Evolutionary conservation across 23 red algal genomes (phyloP).

Genomic region (Agarophyton chilense): DNA sequence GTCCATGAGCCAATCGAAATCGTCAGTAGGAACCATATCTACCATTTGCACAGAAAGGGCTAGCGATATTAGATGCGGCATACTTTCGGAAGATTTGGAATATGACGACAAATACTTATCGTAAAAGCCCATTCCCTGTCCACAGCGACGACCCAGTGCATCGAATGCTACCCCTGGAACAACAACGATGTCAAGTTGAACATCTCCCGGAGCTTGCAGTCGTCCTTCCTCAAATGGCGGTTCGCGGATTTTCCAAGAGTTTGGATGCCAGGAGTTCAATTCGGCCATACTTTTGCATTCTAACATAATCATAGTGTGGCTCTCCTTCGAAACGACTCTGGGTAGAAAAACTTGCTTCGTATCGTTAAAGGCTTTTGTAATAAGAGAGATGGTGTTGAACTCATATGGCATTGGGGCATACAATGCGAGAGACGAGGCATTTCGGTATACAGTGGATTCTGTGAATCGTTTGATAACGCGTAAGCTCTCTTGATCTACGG

Average conservation of each 20-base stretch:
- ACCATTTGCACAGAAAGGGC: conserved; percentile 63
- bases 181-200: conserved; percentile 81
- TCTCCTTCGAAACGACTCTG: conserved; percentile 38
- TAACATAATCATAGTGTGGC: conserved; percentile 31
- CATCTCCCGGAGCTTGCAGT: conserved; percentile 37
- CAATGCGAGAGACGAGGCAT: conserved; percentile 36
- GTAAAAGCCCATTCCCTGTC: conserved; percentile 95
- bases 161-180: conserved; percentile 97
- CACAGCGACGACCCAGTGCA: conserved; percentile 69
- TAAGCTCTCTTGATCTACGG: conserved; percentile 15
- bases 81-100: background rate
- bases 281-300: conserved; percentile 35
- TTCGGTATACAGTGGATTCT: conserved; percentile 7
- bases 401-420: conserved; percentile 71
- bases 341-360: conserved; percentile 64
- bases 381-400: conserved; percentile 44
- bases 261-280: conserved; percentile 54
- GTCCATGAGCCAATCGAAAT: conserved; percentile 66
- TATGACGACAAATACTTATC: conserved; percentile 71
- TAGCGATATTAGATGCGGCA: conserved; percentile 55
- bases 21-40: conserved; percentile 57
- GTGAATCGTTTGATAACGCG: background rate
- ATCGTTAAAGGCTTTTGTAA: conserved; percentile 14
- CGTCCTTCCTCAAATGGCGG: conserved; percentile 65
- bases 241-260: conserved; percentile 76